phyloP scores from a whole-genome alignment of 768 basidiomycete species.

The Trametopsis cervina region DNA sequence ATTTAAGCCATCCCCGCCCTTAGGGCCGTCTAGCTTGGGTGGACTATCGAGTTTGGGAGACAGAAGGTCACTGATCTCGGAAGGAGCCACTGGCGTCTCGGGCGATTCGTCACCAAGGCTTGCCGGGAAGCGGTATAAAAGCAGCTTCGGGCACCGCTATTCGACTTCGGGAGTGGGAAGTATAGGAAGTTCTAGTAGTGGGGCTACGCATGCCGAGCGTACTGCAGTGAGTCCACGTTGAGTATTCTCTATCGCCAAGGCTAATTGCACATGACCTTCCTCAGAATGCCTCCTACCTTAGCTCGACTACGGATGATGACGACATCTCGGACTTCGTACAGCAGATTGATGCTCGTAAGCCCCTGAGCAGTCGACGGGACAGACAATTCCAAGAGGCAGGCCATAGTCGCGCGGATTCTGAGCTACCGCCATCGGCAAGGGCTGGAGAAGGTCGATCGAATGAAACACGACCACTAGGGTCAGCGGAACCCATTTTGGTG shows the following conservation, averaged over 20 bases:
- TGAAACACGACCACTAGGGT: constrained; percentile 19
- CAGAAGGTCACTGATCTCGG: constrained; percentile 31
- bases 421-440: constrained; percentile 6
- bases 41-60: constrained; percentile 36
- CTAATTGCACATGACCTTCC: neutral
- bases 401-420: constrained; percentile 12
- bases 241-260: neutral
- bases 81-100: constrained; percentile 13
- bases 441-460: neutral
- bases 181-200: constrained; percentile 34
- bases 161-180: constrained; percentile 31
- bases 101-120: constrained; percentile 15
- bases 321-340: constrained; percentile 75
- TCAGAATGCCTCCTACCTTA: constrained; percentile 38
- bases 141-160: constrained; percentile 73
- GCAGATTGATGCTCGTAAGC: constrained; percentile 67
- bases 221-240: constrained; percentile 15
- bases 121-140: constrained; percentile 60
- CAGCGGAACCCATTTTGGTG: constrained; percentile 51
- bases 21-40: constrained; percentile 33
- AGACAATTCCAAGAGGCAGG: constrained; percentile 7
- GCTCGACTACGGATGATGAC: constrained; percentile 57
- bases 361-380: constrained; percentile 31
- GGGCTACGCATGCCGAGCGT: constrained; percentile 21
- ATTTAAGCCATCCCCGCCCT: constrained; percentile 30